A percentile compares a stretch with the other conserved stretches of the same genome.
Evolutionary conservation across 768 basidiomycete species (phyloP).

Genomic region (Pleurotus eryngii): DNA sequence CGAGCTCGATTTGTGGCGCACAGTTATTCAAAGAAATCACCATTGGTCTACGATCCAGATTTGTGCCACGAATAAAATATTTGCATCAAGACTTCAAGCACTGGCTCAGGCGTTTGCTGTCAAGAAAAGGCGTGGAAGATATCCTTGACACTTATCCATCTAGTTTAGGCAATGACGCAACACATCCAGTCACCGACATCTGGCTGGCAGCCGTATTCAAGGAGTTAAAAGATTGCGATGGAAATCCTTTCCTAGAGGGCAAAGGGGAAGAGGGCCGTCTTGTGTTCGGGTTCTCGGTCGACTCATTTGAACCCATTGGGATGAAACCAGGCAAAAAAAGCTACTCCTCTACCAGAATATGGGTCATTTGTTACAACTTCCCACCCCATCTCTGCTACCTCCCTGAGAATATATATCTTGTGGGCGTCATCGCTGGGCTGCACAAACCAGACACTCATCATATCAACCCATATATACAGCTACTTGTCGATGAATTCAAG

Average conservation of each 20-base stretch:
- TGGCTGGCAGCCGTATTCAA: not conserved
- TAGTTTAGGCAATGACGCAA: not conserved
- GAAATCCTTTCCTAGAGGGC: not conserved
- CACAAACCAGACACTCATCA: not conserved
- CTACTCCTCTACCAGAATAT: not conserved
- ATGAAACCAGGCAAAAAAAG: not conserved
- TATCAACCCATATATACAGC: constrained; percentile 1
- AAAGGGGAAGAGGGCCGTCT: not conserved
- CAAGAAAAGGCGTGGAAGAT: constrained; percentile 23
- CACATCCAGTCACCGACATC: not conserved
- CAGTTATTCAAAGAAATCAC: constrained; percentile 2
- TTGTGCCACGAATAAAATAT: constrained; percentile 13
- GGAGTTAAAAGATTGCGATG: not conserved
- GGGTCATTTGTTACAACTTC: constrained; percentile 1
- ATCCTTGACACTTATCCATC: constrained; percentile 15
- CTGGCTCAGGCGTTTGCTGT: constrained; percentile 23
- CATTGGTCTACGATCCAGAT: constrained; percentile 1
- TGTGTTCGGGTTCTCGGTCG: not conserved
- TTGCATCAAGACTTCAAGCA: constrained; percentile 19
- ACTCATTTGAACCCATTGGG: not conserved
- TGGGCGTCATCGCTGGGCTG: constrained; percentile 5
- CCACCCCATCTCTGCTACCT: not conserved
- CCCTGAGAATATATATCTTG: constrained; percentile 4
- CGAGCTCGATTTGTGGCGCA: not conserved
- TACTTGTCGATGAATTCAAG: not conserved